Percentiles rank a stretch among this genome's conserved stretches.
Conservation (phyloP, 345 rosid genomes). For the Sapria himalayana region DNA sequence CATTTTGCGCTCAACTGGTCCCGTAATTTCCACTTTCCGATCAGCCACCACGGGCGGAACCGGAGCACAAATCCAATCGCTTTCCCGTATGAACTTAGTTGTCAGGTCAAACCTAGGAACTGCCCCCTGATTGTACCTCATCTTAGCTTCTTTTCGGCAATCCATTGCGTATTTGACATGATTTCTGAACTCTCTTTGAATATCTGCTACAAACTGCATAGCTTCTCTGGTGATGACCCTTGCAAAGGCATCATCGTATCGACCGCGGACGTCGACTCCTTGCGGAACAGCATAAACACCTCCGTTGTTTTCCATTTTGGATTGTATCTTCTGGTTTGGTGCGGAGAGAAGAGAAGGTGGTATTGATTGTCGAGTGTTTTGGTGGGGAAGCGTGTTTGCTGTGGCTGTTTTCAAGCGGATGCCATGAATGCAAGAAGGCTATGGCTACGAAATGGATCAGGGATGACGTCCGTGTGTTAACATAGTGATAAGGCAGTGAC, state of each 20-base stretch:
- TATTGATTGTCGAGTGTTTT: too few species aligned
- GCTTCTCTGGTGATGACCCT: slow-evolving; percentile 56
- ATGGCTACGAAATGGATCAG: too few species aligned
- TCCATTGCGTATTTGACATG: slow-evolving; percentile 52
- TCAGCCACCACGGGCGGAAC: slow-evolving; percentile 66
- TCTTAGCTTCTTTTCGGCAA: slow-evolving; percentile 48
- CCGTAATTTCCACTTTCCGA: slow-evolving; percentile 70
- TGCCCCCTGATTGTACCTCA: slow-evolving; percentile 29
- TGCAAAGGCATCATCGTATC: slow-evolving; percentile 39
- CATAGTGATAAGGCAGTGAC: too few species aligned
- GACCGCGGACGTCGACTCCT: slow-evolving; percentile 63
- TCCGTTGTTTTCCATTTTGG: too few species aligned
- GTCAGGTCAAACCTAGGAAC: slow-evolving; percentile 70
- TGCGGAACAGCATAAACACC: slow-evolving; percentile 33
- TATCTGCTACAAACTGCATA: slow-evolving; percentile 50
- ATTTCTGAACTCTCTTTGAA: slow-evolving; percentile 59
- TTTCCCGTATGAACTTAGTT: slow-evolving; percentile 44
- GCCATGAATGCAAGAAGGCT: too few species aligned
- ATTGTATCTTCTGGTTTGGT: slow-evolving; percentile 1
- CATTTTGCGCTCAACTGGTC: slow-evolving; percentile 90
- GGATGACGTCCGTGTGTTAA: too few species aligned
- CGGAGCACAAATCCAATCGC: slow-evolving; percentile 46
- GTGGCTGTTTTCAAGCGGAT: too few species aligned
- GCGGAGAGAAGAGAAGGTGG: too few species aligned
- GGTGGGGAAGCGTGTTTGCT: too few species aligned